Percentiles rank a stretch among this genome's conserved stretches.
These are phyloP conservation scores for Polyporus arcularius DNA, from an alignment of 768 basidiomycete genomes.

Conservation along the genomic window DNA sequence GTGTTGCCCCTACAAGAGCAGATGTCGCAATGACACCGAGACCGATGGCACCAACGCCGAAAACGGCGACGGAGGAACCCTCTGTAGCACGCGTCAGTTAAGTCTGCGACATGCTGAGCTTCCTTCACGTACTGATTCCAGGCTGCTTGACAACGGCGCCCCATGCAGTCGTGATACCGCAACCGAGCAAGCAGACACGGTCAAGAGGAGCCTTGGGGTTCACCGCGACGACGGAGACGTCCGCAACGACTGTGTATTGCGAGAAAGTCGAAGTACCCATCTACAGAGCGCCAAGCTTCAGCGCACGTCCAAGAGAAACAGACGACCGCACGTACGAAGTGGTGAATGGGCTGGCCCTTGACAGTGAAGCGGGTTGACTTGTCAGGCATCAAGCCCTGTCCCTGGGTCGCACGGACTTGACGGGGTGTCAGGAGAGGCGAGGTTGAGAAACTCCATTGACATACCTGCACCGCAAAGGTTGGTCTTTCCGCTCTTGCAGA, in stretches of 20 bases:
- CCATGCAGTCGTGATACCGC: slow-evolving; percentile 98
- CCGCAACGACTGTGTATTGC: slow-evolving; percentile 98
- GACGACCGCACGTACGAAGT: slow-evolving; percentile 68
- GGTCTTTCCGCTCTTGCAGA: slow-evolving; percentile 98
- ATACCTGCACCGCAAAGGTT: slow-evolving; percentile 95
- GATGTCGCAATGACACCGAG: slow-evolving; percentile 89
- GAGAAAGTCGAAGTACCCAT: slow-evolving; percentile 99
- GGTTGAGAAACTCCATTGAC: not conserved
- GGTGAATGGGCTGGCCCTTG: slow-evolving; percentile 83
- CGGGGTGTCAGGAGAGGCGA: not conserved
- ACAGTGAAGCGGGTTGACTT: slow-evolving; percentile 84
- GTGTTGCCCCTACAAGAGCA: slow-evolving; percentile 72
- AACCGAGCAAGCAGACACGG: slow-evolving; percentile 95
- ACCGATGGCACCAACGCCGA: slow-evolving; percentile 96
- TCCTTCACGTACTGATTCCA: slow-evolving; percentile 65
- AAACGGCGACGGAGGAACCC: slow-evolving; percentile 88
- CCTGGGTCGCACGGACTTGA: slow-evolving; percentile 88
- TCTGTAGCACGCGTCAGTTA: slow-evolving; percentile 41
- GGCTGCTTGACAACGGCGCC: slow-evolving; percentile 92
- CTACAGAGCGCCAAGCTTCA: slow-evolving; percentile 38
- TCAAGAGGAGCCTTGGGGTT: slow-evolving; percentile 85
- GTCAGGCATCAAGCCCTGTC: slow-evolving; percentile 94
- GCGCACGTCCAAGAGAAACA: not conserved
- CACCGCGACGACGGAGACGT: slow-evolving; percentile 94
- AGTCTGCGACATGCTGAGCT: not conserved